These are phyloP conservation scores for Hericium erinaceus DNA, from an alignment of 768 basidiomycete species.

Conservation along the genomic window DNA sequence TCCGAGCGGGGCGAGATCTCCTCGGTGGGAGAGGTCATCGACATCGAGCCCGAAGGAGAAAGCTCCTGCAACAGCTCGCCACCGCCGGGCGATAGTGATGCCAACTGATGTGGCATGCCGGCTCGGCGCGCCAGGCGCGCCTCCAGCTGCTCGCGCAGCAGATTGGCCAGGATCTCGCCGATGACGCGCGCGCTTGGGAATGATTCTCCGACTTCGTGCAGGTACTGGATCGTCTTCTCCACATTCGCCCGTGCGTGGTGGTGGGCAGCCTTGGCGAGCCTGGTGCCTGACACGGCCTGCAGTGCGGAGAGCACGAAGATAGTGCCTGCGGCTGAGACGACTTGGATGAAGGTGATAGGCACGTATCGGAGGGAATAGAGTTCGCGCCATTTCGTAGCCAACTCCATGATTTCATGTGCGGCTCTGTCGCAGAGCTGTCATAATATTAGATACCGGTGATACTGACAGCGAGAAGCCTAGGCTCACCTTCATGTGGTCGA, in stretches of 20 bases:
- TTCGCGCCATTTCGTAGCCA: slow-evolving; percentile 9
- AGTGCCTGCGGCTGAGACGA: slow-evolving; percentile 14
- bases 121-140: slow-evolving; percentile 8
- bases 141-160: slow-evolving; percentile 8
- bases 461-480: background rate
- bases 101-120: background rate
- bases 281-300: slow-evolving; percentile 12
- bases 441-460: background rate
- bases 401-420: slow-evolving; percentile 13
- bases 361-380: slow-evolving; percentile 11
- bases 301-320: slow-evolving; percentile 16
- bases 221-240: slow-evolving; percentile 4
- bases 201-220: slow-evolving; percentile 10
- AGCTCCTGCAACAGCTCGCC: background rate
- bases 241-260: slow-evolving; percentile 5
- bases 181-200: slow-evolving; percentile 10
- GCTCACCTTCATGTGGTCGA: slow-evolving; percentile 13
- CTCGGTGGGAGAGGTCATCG: background rate
- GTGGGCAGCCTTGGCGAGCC: slow-evolving; percentile 6
- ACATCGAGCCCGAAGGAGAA: background rate
- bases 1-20: background rate
- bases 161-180: slow-evolving; percentile 11
- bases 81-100: background rate
- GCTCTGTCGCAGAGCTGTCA: slow-evolving; percentile 11
- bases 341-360: slow-evolving; percentile 16